Evolutionary conservation across 2,329 filamentous ascomycete species (phyloP).

Genomic region (Penicillium sp.): DNA sequence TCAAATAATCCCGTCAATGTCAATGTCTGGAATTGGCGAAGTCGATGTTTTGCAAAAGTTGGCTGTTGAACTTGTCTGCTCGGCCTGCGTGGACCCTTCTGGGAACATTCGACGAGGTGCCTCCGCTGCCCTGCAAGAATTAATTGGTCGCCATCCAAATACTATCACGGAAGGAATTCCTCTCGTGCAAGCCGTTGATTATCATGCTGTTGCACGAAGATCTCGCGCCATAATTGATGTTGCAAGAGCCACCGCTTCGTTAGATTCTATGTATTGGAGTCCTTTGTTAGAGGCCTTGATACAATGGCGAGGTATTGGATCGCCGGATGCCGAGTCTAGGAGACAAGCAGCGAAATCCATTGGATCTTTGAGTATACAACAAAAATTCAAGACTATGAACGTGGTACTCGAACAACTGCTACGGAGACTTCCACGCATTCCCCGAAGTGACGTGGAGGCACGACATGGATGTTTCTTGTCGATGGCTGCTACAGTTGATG

Average conservation of each 20-base stretch:
- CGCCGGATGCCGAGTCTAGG: slow-evolving; percentile 74
- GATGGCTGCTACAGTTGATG: slow-evolving; percentile 43
- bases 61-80: slow-evolving; percentile 77
- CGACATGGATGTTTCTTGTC: slow-evolving; percentile 50
- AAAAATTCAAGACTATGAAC: slow-evolving; percentile 34
- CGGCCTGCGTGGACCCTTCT: slow-evolving; percentile 83
- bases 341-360: slow-evolving; percentile 72
- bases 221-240: slow-evolving; percentile 81
- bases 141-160: slow-evolving; percentile 90
- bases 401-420: slow-evolving; percentile 39
- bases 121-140: slow-evolving; percentile 90
- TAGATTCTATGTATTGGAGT: slow-evolving; percentile 68
- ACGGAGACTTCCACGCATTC: slow-evolving; percentile 40
- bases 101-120: slow-evolving; percentile 93
- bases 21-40: slow-evolving; percentile 32
- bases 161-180: slow-evolving; percentile 79
- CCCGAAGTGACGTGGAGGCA: slow-evolving; percentile 45
- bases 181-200: slow-evolving; percentile 88
- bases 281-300: slow-evolving; percentile 73
- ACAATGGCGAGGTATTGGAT: slow-evolving; percentile 86
- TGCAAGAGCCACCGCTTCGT: slow-evolving; percentile 66
- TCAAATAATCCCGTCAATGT: slow-evolving; percentile 33
- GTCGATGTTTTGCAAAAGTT: slow-evolving; percentile 70
- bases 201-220: slow-evolving; percentile 87
- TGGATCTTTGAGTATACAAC: slow-evolving; percentile 52